These are phyloP conservation scores for Dacryopinax spathularia DNA, from an alignment of 768 basidiomycete species.

Conservation along the genomic window DNA sequence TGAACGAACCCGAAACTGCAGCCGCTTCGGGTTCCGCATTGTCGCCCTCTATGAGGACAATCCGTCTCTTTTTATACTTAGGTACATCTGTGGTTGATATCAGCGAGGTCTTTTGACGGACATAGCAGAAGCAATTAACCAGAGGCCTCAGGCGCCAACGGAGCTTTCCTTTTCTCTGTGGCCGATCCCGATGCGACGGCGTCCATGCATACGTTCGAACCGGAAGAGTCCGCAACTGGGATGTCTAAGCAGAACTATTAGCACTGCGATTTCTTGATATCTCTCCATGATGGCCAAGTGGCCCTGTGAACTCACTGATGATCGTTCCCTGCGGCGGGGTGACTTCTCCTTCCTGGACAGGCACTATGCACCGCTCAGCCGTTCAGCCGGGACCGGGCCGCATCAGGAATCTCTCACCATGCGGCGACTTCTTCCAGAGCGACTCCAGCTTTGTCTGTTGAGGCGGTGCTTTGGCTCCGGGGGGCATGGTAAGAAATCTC, in stretches of 20 bases:
- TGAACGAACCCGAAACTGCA: background rate
- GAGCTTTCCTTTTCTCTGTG: background rate
- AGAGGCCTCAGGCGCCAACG: background rate
- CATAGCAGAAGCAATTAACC: no score
- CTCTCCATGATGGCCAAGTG: no score
- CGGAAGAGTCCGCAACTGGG: no score
- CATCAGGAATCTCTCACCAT: conserved; percentile 6
- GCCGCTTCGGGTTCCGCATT: background rate
- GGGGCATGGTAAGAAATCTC: conserved; percentile 66
- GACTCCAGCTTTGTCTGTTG: conserved; percentile 69
- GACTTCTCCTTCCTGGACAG: no score
- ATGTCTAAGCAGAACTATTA: no score
- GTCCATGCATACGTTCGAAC: no score
- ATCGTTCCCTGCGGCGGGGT: conserved; percentile 20
- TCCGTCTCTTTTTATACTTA: background rate
- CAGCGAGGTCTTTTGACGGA: background rate
- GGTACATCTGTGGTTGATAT: background rate
- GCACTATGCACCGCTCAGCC: no score
- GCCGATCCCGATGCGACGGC: background rate
- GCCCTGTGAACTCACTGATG: conserved; percentile 12
- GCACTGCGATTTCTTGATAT: no score
- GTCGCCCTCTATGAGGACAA: conserved; percentile 3
- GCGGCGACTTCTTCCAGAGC: conserved; percentile 48
- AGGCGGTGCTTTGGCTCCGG: conserved; percentile 47
- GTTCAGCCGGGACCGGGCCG: conserved; percentile 17